Base-by-base conservation (phyloP, 192 early-diverging fungal genomes). In the Piromyces sp. region DNA sequence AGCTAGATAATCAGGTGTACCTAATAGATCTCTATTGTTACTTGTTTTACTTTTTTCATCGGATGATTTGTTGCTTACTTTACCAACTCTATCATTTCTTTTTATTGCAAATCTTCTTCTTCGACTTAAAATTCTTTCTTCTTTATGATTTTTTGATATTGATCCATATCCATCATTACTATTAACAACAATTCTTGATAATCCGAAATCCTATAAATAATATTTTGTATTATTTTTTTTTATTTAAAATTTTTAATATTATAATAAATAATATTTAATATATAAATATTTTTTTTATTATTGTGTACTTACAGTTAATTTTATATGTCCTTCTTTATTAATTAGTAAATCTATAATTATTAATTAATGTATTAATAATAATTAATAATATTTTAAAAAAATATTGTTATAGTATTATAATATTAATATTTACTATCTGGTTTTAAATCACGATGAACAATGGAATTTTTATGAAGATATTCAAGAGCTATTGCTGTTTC, bases 1-100 rank as follows among this genome's bases (percentile, higher is more conserved):
- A 1, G 96, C 96, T 79, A 98, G 83, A 51, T 96, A 97, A 84
- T 98, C 97, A 2, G 97, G 97, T 2, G 97, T 97, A 13, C 97
- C 97, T 7, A 88, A 51, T 13, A 90, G 22, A 11, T 68, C 51
- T 22, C 17, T 86, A 19, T 81, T 89, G 31, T 80, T 84, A 26
- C 78, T 29, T n/a, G 30, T 80, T 30, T 80, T 83, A 22, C 22
- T 68, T 22, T 68, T 68, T n/a, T 68, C 51, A 68, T 30, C 84
- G 30, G 37, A 81, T 78, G 19, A 85, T 78, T 16, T 82, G 81
- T 16, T 82, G 84, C 29, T 40, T 11, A 19, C 51, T 40, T 16
- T 84, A 26, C 42, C 79, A 78, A 0, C 19, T 83, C 30, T 33
- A 58, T 79, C 30, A 78, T 30, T 79, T 91, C 91, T 3, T 91